phyloP scores from a whole-genome alignment of 2,329 filamentous ascomycete species.

The Colletotrichum noveboracense region DNA sequence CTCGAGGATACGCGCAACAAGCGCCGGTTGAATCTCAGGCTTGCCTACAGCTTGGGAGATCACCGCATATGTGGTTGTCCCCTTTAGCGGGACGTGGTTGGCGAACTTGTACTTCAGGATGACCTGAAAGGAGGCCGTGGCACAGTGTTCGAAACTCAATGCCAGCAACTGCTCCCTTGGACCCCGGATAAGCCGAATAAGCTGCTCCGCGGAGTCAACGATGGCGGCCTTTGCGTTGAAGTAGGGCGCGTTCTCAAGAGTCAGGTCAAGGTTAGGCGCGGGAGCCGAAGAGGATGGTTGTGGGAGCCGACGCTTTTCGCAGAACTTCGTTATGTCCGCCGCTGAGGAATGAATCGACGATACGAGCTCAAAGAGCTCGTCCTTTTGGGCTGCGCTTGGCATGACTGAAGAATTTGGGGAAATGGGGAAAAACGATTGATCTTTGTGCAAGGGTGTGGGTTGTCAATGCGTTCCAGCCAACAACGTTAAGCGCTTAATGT shows the following conservation, averaged over 20 bases:
- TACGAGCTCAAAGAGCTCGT: neutral
- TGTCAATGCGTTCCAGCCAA: neutral
- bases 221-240: neutral
- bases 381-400: neutral
- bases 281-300: neutral
- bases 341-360: neutral
- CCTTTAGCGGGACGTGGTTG: neutral
- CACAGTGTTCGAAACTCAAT: constrained; percentile 1
- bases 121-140: neutral
- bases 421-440: neutral
- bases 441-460: neutral
- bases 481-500: neutral
- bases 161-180: neutral
- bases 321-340: neutral
- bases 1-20: neutral
- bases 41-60: neutral
- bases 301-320: neutral
- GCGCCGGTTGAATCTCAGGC: neutral
- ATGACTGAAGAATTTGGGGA: neutral
- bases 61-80: neutral
- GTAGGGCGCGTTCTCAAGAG: neutral
- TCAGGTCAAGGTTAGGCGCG: neutral
- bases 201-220: neutral
- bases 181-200: neutral
- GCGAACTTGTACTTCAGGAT: neutral